These are phyloP conservation scores for Guillardia theta DNA, from an alignment of 78 protist species.

Conservation along the genomic window DNA sequence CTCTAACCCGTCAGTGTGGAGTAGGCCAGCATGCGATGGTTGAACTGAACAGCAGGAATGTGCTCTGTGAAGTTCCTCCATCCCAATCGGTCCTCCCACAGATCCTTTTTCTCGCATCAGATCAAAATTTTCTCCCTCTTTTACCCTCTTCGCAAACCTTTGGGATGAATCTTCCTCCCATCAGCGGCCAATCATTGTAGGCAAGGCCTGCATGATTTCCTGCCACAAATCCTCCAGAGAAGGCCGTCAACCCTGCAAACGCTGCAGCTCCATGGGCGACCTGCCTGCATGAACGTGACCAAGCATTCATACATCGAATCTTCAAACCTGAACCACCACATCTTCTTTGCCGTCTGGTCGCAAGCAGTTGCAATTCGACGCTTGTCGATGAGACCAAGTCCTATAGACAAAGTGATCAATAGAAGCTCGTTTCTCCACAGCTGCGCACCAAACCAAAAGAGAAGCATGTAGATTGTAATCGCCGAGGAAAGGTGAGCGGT, in stretches of 20 bases:
- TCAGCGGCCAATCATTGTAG: neutral
- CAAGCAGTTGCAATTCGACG: neutral
- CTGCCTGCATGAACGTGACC: no score
- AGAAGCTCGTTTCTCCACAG: no score
- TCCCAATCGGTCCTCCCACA: neutral
- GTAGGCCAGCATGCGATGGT: constrained; percentile 6
- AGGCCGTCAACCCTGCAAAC: neutral
- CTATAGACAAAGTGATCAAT: neutral
- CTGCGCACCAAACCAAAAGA: neutral
- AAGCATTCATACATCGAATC: no score
- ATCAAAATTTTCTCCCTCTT: neutral
- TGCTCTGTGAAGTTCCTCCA: neutral
- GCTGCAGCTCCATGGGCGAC: neutral
- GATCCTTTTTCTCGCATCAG: neutral
- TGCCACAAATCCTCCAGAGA: neutral
- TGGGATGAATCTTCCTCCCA: neutral
- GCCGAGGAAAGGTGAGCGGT: neutral
- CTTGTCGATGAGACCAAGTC: neutral
- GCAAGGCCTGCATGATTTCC: neutral
- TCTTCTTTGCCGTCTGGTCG: neutral
- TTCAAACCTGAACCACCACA: neutral
- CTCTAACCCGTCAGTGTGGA: no score
- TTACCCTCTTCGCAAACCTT: no score
- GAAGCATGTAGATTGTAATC: neutral
- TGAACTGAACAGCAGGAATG: neutral